These are phyloP conservation scores for Cryptosporidium ubiquitum DNA, from an alignment of 169 alveolate genomes.

Conservation along the genomic window DNA sequence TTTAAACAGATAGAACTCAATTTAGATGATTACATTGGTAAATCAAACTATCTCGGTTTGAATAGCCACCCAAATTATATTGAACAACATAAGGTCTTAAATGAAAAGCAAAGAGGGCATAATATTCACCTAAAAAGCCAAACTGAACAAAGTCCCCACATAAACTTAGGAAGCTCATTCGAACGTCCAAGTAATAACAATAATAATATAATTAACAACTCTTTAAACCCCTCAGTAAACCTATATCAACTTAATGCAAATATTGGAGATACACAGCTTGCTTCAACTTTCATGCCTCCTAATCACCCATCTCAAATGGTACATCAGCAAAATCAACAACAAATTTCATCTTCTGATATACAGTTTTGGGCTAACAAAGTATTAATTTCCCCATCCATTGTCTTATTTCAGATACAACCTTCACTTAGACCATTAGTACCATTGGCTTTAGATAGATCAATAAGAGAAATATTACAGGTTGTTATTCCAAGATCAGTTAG, in stretches of 20 bases:
- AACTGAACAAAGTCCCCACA: slow-evolving; percentile 6
- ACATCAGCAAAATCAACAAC: slow-evolving; percentile 74
- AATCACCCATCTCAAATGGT: slow-evolving; percentile 65
- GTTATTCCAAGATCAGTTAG: slow-evolving; percentile 88
- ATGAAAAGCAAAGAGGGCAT: slow-evolving; percentile 53
- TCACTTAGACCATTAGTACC: slow-evolving; percentile 90
- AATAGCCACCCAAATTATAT: slow-evolving; percentile 29
- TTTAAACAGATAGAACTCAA: slow-evolving; percentile 84
- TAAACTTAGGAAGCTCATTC: slow-evolving; percentile 12
- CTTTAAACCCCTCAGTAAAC: neutral
- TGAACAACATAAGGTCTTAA: slow-evolving; percentile 15
- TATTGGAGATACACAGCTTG: slow-evolving; percentile 35
- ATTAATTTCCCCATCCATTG: slow-evolving; percentile 88
- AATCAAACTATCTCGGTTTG: slow-evolving; percentile 17
- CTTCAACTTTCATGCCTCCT: slow-evolving; percentile 68
- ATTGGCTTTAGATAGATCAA: slow-evolving; percentile 95
- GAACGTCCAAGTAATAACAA: slow-evolving; percentile 30
- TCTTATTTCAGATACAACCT: slow-evolving; percentile 89
- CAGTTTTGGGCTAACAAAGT: slow-evolving; percentile 71
- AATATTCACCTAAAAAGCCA: slow-evolving; percentile 28
- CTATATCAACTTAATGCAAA: neutral
- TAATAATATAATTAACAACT: slow-evolving; percentile 16
- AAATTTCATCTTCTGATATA: slow-evolving; percentile 58
- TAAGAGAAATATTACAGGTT: slow-evolving; percentile 92
- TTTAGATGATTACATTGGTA: slow-evolving; percentile 67